Percentiles rank a stretch among this genome's conserved stretches.
Evolutionary conservation across 2,329 filamentous ascomycete genomes (phyloP).

Genomic region (Pseudocercospora cruenta): DNA sequence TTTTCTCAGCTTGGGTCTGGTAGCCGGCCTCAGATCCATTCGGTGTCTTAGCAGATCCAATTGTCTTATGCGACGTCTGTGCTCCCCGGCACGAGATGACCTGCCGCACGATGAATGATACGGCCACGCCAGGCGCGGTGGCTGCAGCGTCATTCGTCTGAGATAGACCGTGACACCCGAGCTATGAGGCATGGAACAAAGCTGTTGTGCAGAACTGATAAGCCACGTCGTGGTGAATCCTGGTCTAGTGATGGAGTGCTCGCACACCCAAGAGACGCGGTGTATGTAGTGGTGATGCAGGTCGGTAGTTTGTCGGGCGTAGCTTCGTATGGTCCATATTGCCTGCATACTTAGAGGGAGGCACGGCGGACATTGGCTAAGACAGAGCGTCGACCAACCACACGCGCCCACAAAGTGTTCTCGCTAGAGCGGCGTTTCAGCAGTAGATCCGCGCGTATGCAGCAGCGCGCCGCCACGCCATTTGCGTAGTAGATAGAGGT

Average conservation of each 20-base stretch:
- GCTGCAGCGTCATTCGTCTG: slow-evolving; percentile 1
- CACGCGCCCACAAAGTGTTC: background rate
- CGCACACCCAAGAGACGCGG: background rate
- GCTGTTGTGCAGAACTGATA: background rate
- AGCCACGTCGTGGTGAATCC: background rate
- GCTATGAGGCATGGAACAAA: background rate
- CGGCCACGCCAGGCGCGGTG: background rate
- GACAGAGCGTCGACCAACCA: background rate
- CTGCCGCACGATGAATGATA: background rate
- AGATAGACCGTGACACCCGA: slow-evolving; percentile 2
- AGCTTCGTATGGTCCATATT: background rate
- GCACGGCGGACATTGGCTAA: background rate
- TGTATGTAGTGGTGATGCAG: background rate
- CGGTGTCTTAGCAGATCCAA: background rate
- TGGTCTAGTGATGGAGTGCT: background rate
- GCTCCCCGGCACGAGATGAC: background rate
- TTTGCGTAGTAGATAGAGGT: background rate
- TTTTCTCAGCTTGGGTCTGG: slow-evolving; percentile 1
- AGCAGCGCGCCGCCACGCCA: background rate
- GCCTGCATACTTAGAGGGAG: background rate
- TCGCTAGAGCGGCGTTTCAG: background rate
- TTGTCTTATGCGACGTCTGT: background rate
- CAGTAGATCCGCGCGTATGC: background rate
- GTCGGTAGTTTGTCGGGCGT: background rate
- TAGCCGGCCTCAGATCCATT: slow-evolving; percentile 5